Percentiles rank a stretch among this genome's conserved stretches.
phyloP scores from a whole-genome alignment of 805 yeast species.

The Metschnikowia kofuensis region DNA sequence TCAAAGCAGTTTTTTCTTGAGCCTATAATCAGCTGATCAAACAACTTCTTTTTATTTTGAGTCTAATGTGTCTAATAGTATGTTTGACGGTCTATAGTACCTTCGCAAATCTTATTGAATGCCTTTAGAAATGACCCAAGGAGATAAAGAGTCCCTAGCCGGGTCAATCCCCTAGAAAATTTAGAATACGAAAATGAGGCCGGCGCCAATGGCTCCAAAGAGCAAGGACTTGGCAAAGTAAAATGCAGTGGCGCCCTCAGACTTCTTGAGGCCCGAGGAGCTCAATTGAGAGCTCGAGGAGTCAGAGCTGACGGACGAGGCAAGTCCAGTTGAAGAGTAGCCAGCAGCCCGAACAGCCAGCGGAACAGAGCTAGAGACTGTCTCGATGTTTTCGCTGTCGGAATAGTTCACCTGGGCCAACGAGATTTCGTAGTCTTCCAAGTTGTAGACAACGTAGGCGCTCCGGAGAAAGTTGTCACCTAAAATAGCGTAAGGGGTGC shows the following conservation, averaged over 20 bases:
- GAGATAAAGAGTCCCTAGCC: not conserved
- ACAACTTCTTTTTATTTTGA: no score
- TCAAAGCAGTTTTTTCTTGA: no score
- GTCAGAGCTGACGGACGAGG: slow-evolving; percentile 2
- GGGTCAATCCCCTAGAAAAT: not conserved
- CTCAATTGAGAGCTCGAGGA: slow-evolving; percentile 1
- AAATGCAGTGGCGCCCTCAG: not conserved
- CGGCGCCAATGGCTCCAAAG: slow-evolving; percentile 1
- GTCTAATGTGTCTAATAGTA: no score
- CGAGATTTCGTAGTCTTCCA: slow-evolving; percentile 55
- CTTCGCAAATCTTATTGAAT: no score
- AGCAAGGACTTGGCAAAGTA: not conserved
- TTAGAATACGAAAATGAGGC: slow-evolving; percentile 2
- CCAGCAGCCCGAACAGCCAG: slow-evolving; percentile 46
- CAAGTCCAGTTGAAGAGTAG: slow-evolving; percentile 38
- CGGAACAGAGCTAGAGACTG: slow-evolving; percentile 47
- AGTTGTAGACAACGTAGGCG: slow-evolving; percentile 63
- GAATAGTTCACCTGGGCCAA: slow-evolving; percentile 43
- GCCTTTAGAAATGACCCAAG: no score
- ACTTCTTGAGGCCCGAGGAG: slow-evolving; percentile 3
- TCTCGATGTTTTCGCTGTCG: slow-evolving; percentile 41
- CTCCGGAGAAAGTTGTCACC: slow-evolving; percentile 67
- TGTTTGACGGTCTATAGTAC: no score
- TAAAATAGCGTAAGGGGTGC: slow-evolving; percentile 51
- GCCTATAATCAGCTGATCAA: no score